phyloP scores from a whole-genome alignment of 345 rosid species.

The Eutrema japonicum region DNA sequence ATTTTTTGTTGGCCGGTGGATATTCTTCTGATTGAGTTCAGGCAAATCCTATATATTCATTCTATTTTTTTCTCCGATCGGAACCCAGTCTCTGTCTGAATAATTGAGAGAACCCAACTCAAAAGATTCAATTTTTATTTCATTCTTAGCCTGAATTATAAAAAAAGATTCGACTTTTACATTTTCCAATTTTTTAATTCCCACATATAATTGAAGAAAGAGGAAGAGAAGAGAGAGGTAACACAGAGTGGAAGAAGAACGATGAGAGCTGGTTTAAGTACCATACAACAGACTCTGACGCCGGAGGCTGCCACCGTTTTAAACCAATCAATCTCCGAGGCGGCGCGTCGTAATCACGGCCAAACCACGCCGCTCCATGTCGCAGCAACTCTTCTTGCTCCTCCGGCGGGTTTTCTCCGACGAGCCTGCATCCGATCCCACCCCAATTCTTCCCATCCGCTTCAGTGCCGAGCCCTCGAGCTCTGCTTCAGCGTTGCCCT shows the following conservation, averaged over 20 bases:
- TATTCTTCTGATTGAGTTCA: constrained; percentile 33
- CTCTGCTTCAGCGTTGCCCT: constrained; percentile 98
- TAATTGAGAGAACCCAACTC: constrained; percentile 41
- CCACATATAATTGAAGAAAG: constrained; percentile 45
- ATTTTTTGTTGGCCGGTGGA: constrained; percentile 34
- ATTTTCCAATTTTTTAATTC: constrained; percentile 16
- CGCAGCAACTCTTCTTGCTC: constrained; percentile 76
- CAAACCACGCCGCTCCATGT: constrained; percentile 99
- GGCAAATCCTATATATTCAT: constrained; percentile 31
- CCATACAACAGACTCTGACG: constrained; percentile 97
- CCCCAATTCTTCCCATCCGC: constrained; percentile 95
- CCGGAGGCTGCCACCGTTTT: constrained; percentile 90
- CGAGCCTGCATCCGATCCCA: constrained; percentile 98
- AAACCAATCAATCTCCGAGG: constrained; percentile 91
- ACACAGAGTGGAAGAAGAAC: constrained; percentile 19
- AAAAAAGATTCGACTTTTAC: constrained; percentile 34
- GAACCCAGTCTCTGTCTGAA: constrained; percentile 31
- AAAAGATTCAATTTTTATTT: constrained; percentile 36
- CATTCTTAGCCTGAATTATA: neutral
- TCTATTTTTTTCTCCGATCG: constrained; percentile 17
- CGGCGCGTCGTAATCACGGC: constrained; percentile 84
- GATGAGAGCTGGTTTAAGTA: constrained; percentile 95
- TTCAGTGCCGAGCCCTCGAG: constrained; percentile 99
- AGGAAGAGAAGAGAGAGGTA: neutral
- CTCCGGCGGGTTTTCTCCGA: constrained; percentile 86